A percentile compares a stretch with the other conserved stretches of the same genome.
phyloP scores from a whole-genome alignment of 2,329 filamentous ascomycete genomes.

The Teratosphaeria gauchensis region DNA sequence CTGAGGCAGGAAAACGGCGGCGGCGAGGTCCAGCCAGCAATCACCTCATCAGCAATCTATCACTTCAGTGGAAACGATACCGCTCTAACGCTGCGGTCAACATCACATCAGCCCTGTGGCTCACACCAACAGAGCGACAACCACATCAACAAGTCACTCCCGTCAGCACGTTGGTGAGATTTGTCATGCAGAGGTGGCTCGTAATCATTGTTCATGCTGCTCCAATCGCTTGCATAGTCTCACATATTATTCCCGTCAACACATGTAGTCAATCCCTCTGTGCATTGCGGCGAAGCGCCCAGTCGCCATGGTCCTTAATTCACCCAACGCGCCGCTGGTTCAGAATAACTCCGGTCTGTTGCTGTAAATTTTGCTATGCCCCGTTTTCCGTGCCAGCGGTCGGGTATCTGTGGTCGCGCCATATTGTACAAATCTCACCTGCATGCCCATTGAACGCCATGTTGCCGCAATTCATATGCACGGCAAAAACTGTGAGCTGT shows the following conservation, averaged over 20 bases:
- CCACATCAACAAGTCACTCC: background rate
- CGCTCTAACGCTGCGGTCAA: too few relatives aligned
- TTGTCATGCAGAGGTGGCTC: background rate
- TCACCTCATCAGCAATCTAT: background rate
- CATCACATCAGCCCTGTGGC: background rate
- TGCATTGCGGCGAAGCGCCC: background rate
- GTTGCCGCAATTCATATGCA: background rate
- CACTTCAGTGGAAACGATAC: too few relatives aligned
- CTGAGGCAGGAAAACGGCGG: background rate
- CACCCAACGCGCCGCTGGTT: background rate
- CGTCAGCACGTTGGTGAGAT: background rate
- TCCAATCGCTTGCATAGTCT: background rate
- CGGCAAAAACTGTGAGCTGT: background rate
- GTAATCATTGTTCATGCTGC: background rate
- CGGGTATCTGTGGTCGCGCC: background rate
- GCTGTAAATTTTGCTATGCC: background rate
- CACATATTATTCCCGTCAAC: background rate
- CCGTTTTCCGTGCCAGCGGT: background rate
- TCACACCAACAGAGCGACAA: background rate
- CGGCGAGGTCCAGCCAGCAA: too few relatives aligned
- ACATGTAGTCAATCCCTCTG: background rate
- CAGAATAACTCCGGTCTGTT: background rate
- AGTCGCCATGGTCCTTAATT: background rate
- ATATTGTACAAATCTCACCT: background rate
- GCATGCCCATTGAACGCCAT: background rate